Conservation (phyloP, 2,329 filamentous ascomycete species). For the Cladophialophora yegresii region DNA sequence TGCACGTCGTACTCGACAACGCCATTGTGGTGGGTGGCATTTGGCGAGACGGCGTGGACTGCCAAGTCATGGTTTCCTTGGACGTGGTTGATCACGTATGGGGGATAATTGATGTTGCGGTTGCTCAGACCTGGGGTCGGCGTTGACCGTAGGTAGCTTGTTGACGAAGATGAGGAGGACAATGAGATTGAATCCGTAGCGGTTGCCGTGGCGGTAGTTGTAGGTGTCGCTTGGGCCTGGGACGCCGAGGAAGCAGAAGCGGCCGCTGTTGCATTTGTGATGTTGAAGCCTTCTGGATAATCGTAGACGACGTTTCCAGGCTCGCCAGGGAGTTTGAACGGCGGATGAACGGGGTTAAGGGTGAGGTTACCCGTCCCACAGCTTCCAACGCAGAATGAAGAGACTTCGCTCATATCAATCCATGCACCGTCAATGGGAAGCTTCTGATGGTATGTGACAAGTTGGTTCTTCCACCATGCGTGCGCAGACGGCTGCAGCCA, state of each 20-base stretch:
- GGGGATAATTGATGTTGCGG: slow-evolving; percentile 70
- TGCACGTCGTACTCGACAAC: slow-evolving; percentile 76
- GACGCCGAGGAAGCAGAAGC: slow-evolving; percentile 59
- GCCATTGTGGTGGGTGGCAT: slow-evolving; percentile 74
- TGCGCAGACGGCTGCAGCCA: slow-evolving; percentile 62
- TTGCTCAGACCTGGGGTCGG: slow-evolving; percentile 58
- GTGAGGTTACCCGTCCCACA: slow-evolving; percentile 67
- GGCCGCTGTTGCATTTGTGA: slow-evolving; percentile 69
- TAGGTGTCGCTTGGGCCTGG: slow-evolving; percentile 52
- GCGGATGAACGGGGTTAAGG: slow-evolving; percentile 68
- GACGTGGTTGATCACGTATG: slow-evolving; percentile 74
- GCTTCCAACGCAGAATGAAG: slow-evolving; percentile 69
- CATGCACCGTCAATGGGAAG: slow-evolving; percentile 58
- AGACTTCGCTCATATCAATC: slow-evolving; percentile 65
- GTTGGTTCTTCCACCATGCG: slow-evolving; percentile 61
- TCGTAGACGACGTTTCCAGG: slow-evolving; percentile 59
- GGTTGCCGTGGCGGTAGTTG: slow-evolving; percentile 39
- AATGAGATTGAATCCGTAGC: slow-evolving; percentile 37
- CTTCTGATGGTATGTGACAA: slow-evolving; percentile 56
- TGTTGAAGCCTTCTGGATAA: slow-evolving; percentile 70
- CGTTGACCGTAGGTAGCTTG: slow-evolving; percentile 59
- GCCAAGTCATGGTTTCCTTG: slow-evolving; percentile 66
- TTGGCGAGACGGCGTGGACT: slow-evolving; percentile 71
- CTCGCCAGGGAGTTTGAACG: slow-evolving; percentile 66
- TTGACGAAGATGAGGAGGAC: slow-evolving; percentile 39